These are phyloP conservation scores for Miscanthus lutarioriparius DNA, from an alignment of 176 grass and related monocot genomes.

Conservation along the genomic window DNA sequence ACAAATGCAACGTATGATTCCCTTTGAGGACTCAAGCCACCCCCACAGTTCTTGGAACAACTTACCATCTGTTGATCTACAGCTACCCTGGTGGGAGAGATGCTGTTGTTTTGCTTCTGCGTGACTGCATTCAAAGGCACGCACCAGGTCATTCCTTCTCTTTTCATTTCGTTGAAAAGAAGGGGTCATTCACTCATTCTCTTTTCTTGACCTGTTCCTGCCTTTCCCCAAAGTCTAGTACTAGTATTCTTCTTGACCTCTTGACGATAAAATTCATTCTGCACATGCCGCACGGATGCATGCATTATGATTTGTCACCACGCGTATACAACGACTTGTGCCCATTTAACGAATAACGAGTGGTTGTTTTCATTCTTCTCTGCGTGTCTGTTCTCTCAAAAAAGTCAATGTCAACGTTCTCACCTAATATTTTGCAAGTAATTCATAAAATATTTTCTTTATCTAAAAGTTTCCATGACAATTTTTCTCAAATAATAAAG, in stretches of 20 bases:
- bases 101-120: neutral
- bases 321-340: neutral
- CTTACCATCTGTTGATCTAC: neutral
- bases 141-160: neutral
- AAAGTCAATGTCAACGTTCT: neutral
- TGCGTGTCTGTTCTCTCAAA: neutral
- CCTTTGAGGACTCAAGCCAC: neutral
- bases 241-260: neutral
- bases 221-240: neutral
- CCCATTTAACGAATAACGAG: slow-evolving; percentile 10
- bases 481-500: neutral
- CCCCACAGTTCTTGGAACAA: neutral
- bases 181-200: neutral
- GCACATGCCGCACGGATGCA: neutral
- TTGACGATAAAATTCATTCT: neutral
- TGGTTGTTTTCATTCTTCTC: neutral
- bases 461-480: neutral
- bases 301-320: neutral
- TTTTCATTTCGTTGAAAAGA: neutral
- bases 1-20: neutral
- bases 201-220: neutral
- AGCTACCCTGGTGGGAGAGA: neutral
- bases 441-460: neutral
- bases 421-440: neutral
- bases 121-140: neutral